Base-by-base conservation (phyloP, 2,329 filamentous ascomycete genomes). In the Xenoacremonium recifei region DNA sequence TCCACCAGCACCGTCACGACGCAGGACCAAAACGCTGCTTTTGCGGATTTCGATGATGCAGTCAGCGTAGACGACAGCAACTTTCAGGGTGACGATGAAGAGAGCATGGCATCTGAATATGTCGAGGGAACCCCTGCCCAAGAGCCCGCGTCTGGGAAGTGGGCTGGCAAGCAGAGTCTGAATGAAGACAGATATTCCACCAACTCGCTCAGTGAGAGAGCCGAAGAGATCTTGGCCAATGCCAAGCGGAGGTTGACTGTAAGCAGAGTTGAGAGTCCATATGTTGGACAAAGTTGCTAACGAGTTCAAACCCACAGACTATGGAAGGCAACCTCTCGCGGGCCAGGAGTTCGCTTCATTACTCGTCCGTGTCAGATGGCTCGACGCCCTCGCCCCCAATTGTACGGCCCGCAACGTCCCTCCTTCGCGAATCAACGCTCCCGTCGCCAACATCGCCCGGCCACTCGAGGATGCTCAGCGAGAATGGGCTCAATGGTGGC, bases 291-390 rank as follows among this genome's bases (percentile, higher is more conserved):
- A 16, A 39, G 21, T 19, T 41, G 40, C 52, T 54, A 41, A 57
- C 32, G 21, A 21, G 21, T 27, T n/a, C n/a, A n/a, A n/a, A n/a
- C n/a, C 40, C 37, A 17, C 62, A 95, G 89, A 87, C 88, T 21
- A 96, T 96, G 90, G 92, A 96, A 67, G 89, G 86, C 27, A 96
- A 96, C 55, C 73, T 96, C 16, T 84, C 78, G 43, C 84, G 89
- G 47, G 91, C 89, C 21, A 80, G 89, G 55, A 82, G 79, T 49
- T 84, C 85, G 9, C 71, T 89, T 72, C 58, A 67, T 65, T 49
- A 65, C 46, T 57, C 63, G 9, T 50, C 63, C 25, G 45, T 62
- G 3, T 79, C 76, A 3, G 71, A 73, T 43, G 67, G 67, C 9
- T 79, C 77, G 15, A 77, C 75, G 1, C 73, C 77, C 12, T 78